phyloP scores from a whole-genome alignment of 1,139 yeast genomes.

The Candida labiduridarum region DNA sequence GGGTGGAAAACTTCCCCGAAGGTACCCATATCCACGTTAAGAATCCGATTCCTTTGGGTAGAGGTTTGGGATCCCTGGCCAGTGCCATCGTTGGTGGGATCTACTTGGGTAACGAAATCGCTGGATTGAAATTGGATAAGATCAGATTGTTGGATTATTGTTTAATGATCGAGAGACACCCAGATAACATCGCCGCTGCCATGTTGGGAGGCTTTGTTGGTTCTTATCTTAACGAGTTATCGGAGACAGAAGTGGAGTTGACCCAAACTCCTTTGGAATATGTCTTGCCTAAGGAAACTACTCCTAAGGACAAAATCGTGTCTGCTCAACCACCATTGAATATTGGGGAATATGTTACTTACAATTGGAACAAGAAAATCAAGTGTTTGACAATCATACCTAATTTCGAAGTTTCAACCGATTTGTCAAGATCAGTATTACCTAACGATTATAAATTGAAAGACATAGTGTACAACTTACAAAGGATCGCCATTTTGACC shows the following conservation, averaged over 20 bases:
- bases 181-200: conserved; percentile 97
- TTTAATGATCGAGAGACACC: conserved; percentile 95
- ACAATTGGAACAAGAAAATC: conserved; percentile 78
- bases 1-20: conserved; percentile 68
- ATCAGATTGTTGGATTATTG: conserved; percentile 90
- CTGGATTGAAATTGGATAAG: conserved; percentile 69
- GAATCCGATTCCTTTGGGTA: conserved; percentile 93
- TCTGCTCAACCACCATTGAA: conserved; percentile 66
- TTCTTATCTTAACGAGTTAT: conserved; percentile 81
- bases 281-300: conserved; percentile 77
- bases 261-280: conserved; percentile 83
- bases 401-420: conserved; percentile 91
- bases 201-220: conserved; percentile 99
- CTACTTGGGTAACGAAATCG: conserved; percentile 85
- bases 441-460: conserved; percentile 78
- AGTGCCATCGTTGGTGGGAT: conserved; percentile 99
- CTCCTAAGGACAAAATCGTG: conserved; percentile 56
- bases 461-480: conserved; percentile 86
- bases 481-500: conserved; percentile 48
- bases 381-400: conserved; percentile 92
- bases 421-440: conserved; percentile 83
- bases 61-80: conserved; percentile 98
- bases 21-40: conserved; percentile 83
- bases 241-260: conserved; percentile 67
- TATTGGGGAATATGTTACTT: conserved; percentile 88